Evolutionary conservation across 306 rosid genomes (phyloP), one percentile per base, ranked within the genome.

Genomic region (Ceratonia siliqua): DNA sequence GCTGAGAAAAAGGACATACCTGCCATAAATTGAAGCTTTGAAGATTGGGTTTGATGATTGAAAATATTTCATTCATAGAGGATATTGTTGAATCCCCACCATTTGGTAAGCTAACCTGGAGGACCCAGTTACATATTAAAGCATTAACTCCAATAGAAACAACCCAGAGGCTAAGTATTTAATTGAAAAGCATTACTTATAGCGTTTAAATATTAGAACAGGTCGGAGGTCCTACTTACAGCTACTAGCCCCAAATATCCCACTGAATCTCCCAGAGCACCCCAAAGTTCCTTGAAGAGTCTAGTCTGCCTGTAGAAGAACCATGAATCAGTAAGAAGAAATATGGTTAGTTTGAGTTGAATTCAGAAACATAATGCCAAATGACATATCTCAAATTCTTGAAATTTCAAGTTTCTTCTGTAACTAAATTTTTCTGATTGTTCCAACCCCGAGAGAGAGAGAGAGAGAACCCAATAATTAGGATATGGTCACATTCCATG

Each of bases 71-170:
- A 65, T 89, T 93, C 96, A 91, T 91, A 28, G 87, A 78, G 52
- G 87, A 73, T 73, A 91, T 70, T 13, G 93, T 93, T 50, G 86
- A 79, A 39, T 89, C 89, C 46, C 96, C 93, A 64, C 49, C 57
- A 74, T 91, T 88, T 18, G 98, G 98, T 63, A 93, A 86, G 85
- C 98, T 93, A 79, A 93, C 90, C 98, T 91, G 88, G 41, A 81
- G 88, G 41, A 81, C 15, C 49, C 0, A 66, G 56, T 49, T 65
- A 41, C 52, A 65, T 20, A 8, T 14, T 17, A 75, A 24, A 48
- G 32, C 72, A 38, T 39, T 78, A 12, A 54, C 28, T 71, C 58
- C 33, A 70, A 70, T 32, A 33, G 22, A 68, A 75, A 63, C 35
- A 64, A n/a, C 6, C 14, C 53, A 46, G 59, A 54, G 41, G 22